These are phyloP conservation scores for Leishmania braziliensis DNA, from an alignment of 208 protist genomes.

Conservation along the genomic window DNA sequence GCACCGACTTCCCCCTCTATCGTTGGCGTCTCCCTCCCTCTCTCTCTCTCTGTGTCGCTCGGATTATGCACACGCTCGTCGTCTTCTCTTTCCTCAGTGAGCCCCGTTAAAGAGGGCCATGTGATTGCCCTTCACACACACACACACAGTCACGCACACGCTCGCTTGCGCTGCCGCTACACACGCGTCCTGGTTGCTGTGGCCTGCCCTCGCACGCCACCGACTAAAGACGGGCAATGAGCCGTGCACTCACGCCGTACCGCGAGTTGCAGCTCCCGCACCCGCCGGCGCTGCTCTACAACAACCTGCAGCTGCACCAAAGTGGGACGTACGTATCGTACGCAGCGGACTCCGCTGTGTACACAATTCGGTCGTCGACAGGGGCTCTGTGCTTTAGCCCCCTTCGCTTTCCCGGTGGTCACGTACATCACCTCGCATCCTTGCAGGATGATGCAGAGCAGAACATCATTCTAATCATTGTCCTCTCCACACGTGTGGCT, in stretches of 20 bases:
- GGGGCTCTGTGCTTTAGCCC: slow-evolving; percentile 27
- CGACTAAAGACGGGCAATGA: not conserved
- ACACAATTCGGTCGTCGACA: slow-evolving; percentile 32
- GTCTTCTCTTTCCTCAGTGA: not conserved
- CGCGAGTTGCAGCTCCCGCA: slow-evolving; percentile 16
- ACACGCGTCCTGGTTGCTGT: not conserved
- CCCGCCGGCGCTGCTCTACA: slow-evolving; percentile 42
- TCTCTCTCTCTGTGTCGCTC: not conserved
- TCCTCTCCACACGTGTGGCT: slow-evolving; percentile 3
- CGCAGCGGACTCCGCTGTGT: slow-evolving; percentile 25
- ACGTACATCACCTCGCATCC: slow-evolving; percentile 6
- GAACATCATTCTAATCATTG: slow-evolving; percentile 23
- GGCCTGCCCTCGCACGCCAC: not conserved
- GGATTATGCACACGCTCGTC: not conserved
- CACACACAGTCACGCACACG: not conserved
- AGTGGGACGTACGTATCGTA: slow-evolving; percentile 22
- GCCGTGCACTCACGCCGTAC: not conserved
- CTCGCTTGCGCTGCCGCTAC: not conserved
- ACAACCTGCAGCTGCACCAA: slow-evolving; percentile 47
- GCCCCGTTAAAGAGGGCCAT: not conserved
- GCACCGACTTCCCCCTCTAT: not conserved
- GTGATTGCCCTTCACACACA: not conserved
- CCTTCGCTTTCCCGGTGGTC: slow-evolving; percentile 7
- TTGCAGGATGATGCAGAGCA: slow-evolving; percentile 11
- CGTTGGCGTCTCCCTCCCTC: not conserved